Evolutionary conservation across 352 stramenopile genomes (phyloP).

Genomic region (Pythium rishiriense): DNA sequence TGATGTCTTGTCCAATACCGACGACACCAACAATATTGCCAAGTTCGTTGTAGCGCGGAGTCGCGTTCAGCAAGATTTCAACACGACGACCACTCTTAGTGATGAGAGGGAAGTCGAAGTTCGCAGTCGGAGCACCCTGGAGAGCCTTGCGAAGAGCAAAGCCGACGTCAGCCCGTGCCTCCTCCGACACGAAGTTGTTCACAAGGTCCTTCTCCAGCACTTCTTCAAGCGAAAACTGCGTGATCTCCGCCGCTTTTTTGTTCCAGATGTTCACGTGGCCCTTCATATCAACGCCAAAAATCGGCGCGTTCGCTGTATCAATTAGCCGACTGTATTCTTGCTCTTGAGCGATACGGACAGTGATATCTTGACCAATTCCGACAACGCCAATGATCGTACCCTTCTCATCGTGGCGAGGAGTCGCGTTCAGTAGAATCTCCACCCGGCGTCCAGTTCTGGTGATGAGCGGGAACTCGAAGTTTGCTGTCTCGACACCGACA

Average conservation of each 20-base stretch:
- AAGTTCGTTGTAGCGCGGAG: constrained; percentile 66
- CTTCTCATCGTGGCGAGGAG: constrained; percentile 32
- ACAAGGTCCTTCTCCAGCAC: constrained; percentile 88
- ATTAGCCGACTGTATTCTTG: constrained; percentile 60
- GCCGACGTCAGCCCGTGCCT: constrained; percentile 56
- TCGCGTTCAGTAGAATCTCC: constrained; percentile 34
- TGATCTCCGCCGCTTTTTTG: constrained; percentile 86
- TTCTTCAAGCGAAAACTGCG: constrained; percentile 84
- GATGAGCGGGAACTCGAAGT: constrained; percentile 90
- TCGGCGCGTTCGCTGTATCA: constrained; percentile 56
- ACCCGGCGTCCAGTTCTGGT: constrained; percentile 56
- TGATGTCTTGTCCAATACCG: constrained; percentile 84
- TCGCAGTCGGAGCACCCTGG: constrained; percentile 65
- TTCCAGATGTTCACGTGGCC: constrained; percentile 89
- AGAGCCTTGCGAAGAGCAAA: constrained; percentile 62
- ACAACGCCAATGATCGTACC: constrained; percentile 61
- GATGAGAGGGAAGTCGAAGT: constrained; percentile 84
- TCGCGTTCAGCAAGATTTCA: constrained; percentile 79
- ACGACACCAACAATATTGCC: constrained; percentile 78
- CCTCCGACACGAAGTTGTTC: constrained; percentile 81
- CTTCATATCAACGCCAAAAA: constrained; percentile 72
- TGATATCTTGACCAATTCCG: constrained; percentile 62
- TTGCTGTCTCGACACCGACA: constrained; percentile 69
- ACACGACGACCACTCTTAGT: constrained; percentile 64
- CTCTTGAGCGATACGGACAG: constrained; percentile 51